Evolutionary conservation across 2,329 filamentous ascomycete genomes (phyloP).

Genomic region (Tolypocladium nubicola): DNA sequence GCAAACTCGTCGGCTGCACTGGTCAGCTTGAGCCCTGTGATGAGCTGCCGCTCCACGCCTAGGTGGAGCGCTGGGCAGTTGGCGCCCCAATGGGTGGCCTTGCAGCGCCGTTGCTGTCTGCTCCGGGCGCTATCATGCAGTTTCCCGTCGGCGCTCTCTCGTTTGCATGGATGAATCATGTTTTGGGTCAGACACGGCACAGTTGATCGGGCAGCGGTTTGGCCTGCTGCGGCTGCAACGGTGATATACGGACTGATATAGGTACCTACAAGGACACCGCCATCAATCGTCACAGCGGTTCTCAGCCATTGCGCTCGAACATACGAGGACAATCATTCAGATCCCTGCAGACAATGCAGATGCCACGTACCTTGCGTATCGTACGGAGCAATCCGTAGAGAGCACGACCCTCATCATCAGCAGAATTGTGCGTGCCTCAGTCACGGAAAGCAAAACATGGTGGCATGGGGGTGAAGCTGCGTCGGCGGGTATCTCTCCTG

Average conservation of each 20-base stretch:
- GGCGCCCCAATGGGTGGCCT: background rate
- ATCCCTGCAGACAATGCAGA: background rate
- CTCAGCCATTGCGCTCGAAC: background rate
- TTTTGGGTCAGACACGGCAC: background rate
- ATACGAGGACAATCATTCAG: too few relatives aligned
- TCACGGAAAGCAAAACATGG: background rate
- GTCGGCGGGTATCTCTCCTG: background rate
- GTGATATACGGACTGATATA: too few relatives aligned
- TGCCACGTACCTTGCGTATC: background rate
- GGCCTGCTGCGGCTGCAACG: background rate
- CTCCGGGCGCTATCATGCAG: background rate
- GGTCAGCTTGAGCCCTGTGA: background rate
- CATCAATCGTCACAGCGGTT: background rate
- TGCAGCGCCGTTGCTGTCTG: background rate
- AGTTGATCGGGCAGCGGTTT: background rate
- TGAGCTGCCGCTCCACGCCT: background rate
- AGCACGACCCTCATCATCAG: background rate
- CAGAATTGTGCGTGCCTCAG: background rate
- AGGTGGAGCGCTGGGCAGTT: background rate
- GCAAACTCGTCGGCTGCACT: background rate
- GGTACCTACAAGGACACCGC: background rate
- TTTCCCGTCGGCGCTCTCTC: background rate
- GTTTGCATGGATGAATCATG: background rate
- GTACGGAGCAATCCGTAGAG: too few relatives aligned
- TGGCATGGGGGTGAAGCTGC: background rate